These are phyloP conservation scores for Pseudocohnilembus persalinus DNA, from an alignment of 169 alveolate genomes.

Conservation along the genomic window DNA sequence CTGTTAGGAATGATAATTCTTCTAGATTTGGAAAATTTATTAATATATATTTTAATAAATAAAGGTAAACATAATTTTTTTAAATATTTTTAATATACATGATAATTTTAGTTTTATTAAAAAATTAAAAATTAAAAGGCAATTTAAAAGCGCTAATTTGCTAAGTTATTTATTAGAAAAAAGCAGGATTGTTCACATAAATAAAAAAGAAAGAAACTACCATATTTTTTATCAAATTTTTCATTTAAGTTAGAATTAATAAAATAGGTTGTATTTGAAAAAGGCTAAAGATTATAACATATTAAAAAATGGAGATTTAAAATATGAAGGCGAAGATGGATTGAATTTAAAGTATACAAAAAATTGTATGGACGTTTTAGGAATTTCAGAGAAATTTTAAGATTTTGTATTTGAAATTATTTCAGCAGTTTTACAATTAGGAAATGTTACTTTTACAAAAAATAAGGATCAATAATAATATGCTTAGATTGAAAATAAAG, in stretches of 20 bases:
- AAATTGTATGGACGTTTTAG: conserved; percentile 90
- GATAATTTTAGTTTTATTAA: not conserved
- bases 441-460: conserved; percentile 1
- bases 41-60: conserved; percentile 86
- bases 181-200: conserved; percentile 53
- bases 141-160: conserved; percentile 38
- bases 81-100: too few relatives aligned
- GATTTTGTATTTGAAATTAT: conserved; percentile 76
- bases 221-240: conserved; percentile 60
- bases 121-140: not conserved
- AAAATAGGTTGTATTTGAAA: conserved; percentile 35
- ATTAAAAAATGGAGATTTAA: conserved; percentile 65
- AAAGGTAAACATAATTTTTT: conserved; percentile 1
- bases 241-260: conserved; percentile 27
- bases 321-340: conserved; percentile 90
- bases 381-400: conserved; percentile 83
- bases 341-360: conserved; percentile 90
- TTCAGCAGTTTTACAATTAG: conserved; percentile 5
- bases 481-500: conserved; percentile 39
- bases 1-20: conserved; percentile 97
- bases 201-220: conserved; percentile 57
- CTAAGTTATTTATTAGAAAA: conserved; percentile 63
- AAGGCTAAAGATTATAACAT: conserved; percentile 56
- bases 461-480: conserved; percentile 17
- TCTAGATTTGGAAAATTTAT: conserved; percentile 98